Percentiles rank a stretch among this genome's conserved stretches.
phyloP scores from a whole-genome alignment of 371 early-diverging fungal genomes.

The Mortierella sp. region DNA sequence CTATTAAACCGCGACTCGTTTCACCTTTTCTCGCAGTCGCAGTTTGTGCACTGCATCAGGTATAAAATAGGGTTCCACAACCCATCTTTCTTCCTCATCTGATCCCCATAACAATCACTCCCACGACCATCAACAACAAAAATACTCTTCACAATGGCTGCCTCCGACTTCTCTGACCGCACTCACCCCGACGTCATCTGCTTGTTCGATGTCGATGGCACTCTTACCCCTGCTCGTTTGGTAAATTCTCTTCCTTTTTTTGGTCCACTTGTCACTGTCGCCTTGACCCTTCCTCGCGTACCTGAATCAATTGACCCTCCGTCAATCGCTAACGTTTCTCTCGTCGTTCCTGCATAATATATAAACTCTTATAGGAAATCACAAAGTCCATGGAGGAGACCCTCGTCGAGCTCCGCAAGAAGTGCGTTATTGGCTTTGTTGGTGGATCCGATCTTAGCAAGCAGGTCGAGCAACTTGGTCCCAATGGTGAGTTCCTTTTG shows the following conservation, averaged over 20 bases:
- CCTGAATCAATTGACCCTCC: neutral
- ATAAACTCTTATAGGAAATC: slow-evolving; percentile 62
- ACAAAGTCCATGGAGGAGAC: slow-evolving; percentile 86
- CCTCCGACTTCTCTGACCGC: slow-evolving; percentile 68
- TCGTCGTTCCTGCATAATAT: neutral
- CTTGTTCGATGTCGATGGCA: slow-evolving; percentile 99
- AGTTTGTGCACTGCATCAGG: too few species aligned
- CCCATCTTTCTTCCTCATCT: slow-evolving; percentile 5
- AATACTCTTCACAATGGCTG: slow-evolving; percentile 16
- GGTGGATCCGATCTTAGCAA: slow-evolving; percentile 99
- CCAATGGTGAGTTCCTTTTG: slow-evolving; percentile 66
- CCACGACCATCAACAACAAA: neutral
- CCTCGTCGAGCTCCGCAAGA: slow-evolving; percentile 87
- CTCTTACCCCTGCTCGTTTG: slow-evolving; percentile 96
- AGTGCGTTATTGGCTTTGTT: slow-evolving; percentile 97
- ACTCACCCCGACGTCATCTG: slow-evolving; percentile 86
- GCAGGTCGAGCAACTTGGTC: slow-evolving; percentile 98
- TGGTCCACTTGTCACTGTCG: too few species aligned
- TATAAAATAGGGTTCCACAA: neutral
- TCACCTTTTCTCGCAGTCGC: too few species aligned
- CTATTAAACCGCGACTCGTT: slow-evolving; percentile 31
- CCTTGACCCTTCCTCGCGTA: neutral
- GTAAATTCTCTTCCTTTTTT: slow-evolving; percentile 55
- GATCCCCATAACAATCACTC: neutral
- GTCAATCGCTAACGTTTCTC: neutral